Evolutionary conservation across 2,329 filamentous ascomycete genomes (phyloP), one percentile per base, ranked within the genome.

Genomic region (Colletotrichum karsti): DNA sequence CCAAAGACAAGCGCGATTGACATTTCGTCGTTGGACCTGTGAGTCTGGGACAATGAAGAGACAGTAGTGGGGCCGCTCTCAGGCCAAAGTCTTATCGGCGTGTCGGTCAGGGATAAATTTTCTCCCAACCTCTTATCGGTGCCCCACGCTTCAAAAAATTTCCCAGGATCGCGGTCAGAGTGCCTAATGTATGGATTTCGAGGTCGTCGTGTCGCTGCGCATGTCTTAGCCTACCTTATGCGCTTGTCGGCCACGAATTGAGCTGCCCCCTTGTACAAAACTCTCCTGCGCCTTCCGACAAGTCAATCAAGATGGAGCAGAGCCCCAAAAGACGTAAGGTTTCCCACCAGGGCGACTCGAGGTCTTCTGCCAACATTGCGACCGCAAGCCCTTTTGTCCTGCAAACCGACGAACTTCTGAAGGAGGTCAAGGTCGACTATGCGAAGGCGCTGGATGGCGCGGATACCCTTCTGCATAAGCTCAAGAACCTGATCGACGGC

Each of bases 361-460:
- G 76, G 35, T 79, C 74, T 63, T 74, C 82, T 4, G 76, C 82
- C 39, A 78, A 78, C 20, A 74, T 84, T 48, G 80, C 83, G 33
- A 81, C 84, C 8, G 81, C 86, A 15, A 87, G 85, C 75, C 84
- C 86, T 35, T 90, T 90, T 70, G 81, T 88, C 53, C 76, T 90
- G 55, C 85, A 90, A 77, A 87, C 88, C 3, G 86, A 89, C 50
- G 88, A 91, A 76, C 79, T 91, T 18, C 75, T 90, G 67, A 84
- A 83, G 65, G 85, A 89, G 69, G 82, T 85, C 64, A 84, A 81
- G 62, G 74, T 88, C 22, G 84, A 89, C 74, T 87, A 89, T 72
- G 74, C 73, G 35, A 83, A 82, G 67, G 75, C 82, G 13, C 81
- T 90, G 59, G 77, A 81, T 2, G 83, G 80, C 9, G 83, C 84